Evolutionary conservation across 225 moss, liverwort and hornwort species (phyloP), one percentile per base, ranked within the genome.

Genomic region (Bryoerythrophyllum caledonicum): DNA sequence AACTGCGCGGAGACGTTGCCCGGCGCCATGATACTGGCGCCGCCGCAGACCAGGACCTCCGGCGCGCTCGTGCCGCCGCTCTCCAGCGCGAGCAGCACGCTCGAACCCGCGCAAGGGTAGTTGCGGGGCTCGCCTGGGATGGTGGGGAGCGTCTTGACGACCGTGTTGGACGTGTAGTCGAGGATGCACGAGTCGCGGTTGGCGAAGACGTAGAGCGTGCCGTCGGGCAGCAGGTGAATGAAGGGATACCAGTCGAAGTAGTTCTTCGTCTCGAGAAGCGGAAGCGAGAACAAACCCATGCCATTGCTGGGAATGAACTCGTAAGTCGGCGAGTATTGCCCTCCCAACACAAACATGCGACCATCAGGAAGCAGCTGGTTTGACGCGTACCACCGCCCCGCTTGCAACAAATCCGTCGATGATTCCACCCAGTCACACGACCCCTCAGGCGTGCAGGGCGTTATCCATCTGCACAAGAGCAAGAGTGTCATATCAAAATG

Each of bases 291-390:
- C 28, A 96, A 4, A 3, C 90, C 92, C 73, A 81, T 76, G 30
- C 90, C 90, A 0, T 78, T 80, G 74, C 80, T 85, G 4, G 96
- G 96, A 1, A 96, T 8, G 48, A 89, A 96, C 52, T 96, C 96
- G 54, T 93, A 80, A 1, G 74, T 82, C 2, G 78, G 83, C 0
- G 77, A 81, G 61, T 83, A 85, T 21, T 86, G 79, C 1, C 96
- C 96, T 10, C 96, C 96, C 12, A 96, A 75, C 51, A 96, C 91
- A 25, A 96, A 93, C 66, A 83, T 41, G 30, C 92, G 74, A 26
- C 96, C 96, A 37, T 96, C 93, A 0, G 96, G 96, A 0, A 96
- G 89, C 17, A 96, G 28, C 80, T 96, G 96, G 68, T 96, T 92
- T 15, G 93, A 87, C 19, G 96, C 86, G 73, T 91, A 96, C 90